Conservation (phyloP, 805 yeast genomes). For the Pichia insulana region DNA sequence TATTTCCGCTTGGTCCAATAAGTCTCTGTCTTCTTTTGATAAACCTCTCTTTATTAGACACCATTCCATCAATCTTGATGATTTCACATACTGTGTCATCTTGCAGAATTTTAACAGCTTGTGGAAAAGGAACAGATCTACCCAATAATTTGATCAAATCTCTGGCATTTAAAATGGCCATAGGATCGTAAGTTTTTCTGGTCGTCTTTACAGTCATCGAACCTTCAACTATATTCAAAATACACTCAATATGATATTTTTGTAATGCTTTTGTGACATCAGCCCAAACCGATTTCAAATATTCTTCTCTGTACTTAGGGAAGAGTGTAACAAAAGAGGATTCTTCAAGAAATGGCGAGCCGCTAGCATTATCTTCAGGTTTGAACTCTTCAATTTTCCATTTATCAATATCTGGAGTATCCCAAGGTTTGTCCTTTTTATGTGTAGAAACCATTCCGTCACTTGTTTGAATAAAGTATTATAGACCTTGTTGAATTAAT, state of each 20-base stretch:
- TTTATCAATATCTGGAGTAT: conserved; percentile 87
- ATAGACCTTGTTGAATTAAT: no score
- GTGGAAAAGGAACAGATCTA: conserved; percentile 94
- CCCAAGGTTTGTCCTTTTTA: conserved; percentile 97
- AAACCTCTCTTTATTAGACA: conserved; percentile 85
- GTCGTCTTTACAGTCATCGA: conserved; percentile 96
- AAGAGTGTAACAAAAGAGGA: conserved; percentile 89
- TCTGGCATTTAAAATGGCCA: conserved; percentile 85
- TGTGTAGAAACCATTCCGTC: conserved; percentile 77
- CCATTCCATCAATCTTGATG: conserved; percentile 86
- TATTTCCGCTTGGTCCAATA: conserved; percentile 95
- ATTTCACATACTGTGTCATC: conserved; percentile 95
- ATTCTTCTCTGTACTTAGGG: conserved; percentile 93
- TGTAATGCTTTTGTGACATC: conserved; percentile 81
- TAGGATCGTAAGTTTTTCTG: conserved; percentile 91
- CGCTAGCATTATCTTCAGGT: conserved; percentile 81
- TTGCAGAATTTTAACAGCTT: conserved; percentile 82
- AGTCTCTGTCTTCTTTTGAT: conserved; percentile 92
- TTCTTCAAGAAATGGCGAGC: conserved; percentile 89
- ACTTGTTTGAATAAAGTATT: no score
- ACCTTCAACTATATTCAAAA: conserved; percentile 87
- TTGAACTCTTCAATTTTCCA: conserved; percentile 86
- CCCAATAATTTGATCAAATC: conserved; percentile 90
- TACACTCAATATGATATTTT: conserved; percentile 69
- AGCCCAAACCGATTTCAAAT: conserved; percentile 83